Base-by-base conservation (phyloP, 805 yeast genomes). In the Metschnikowia cerradonensis region DNA sequence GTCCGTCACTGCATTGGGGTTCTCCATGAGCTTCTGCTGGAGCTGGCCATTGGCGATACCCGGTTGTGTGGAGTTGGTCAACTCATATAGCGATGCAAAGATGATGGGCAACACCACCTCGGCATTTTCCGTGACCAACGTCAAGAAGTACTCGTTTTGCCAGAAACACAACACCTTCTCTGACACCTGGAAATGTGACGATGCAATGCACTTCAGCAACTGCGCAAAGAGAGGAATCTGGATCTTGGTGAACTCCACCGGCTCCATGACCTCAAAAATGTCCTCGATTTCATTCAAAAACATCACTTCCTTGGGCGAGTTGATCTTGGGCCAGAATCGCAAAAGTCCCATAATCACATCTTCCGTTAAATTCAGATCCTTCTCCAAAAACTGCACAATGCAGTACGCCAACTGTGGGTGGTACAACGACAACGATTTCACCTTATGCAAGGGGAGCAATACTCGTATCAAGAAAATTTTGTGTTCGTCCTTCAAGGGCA, bases 331-430 rank as follows among this genome's bases (percentile, higher is more conserved):
- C 99, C 99, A 94, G 72, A 84, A 94, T 63, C 96, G 79, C 60
- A 94, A 72, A 53, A 94, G 73, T 3, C 97, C 97, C 89, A 89
- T 84, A 26, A 94, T 82, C n/a, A 94, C 98, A 66, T 91, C 98
- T 67, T 91, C 97, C 2, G 98, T 92, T 59, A 94, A 76, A 13
- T 79, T 57, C 2, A 96, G 95, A 65, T 94, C 99, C 68, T 94
- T 94, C 63, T 94, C 99, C 61, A 94, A 74, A 67, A 94, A 94
- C 71, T 94, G 99, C 30, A 94, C 95, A 38, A 94, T 88, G 72
- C 99, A 94, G 70, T 94, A 94, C 6, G 98, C 96, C 58, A 94
- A 78, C 69, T 94, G 99, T 35, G 98, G 97, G 66, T 94, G 99
- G 67, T 92, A 94, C 55, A 92, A 73, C 7, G 96, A 86, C 51